Percentiles rank a stretch among this genome's conserved stretches.
phyloP scores from a whole-genome alignment of 2,329 filamentous ascomycete genomes.

The Hirsutella minnesotensis region DNA sequence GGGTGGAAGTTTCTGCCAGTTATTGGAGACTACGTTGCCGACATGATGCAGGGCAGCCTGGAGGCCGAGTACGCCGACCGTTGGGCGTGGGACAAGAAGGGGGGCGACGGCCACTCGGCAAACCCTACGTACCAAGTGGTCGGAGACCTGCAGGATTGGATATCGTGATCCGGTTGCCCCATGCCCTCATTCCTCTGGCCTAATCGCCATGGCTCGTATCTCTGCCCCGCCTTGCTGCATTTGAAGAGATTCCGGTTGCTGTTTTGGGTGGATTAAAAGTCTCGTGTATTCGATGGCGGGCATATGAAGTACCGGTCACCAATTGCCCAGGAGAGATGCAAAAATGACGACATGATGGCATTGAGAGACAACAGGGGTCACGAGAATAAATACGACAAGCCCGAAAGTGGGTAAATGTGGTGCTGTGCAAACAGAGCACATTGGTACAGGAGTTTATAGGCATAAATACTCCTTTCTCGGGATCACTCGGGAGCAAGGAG shows the following conservation, averaged over 20 bases:
- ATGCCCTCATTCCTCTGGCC: too few relatives aligned
- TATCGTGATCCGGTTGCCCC: slow-evolving; percentile 10
- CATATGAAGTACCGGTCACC: background rate
- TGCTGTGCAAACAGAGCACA: slow-evolving; percentile 8
- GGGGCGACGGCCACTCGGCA: slow-evolving; percentile 26
- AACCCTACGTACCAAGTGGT: slow-evolving; percentile 30
- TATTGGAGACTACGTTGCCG: slow-evolving; percentile 46
- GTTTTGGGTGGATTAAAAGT: background rate
- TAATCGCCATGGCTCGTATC: background rate
- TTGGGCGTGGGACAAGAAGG: slow-evolving; percentile 34
- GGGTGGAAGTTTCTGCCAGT: slow-evolving; percentile 54
- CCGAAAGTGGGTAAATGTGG: slow-evolving; percentile 1
- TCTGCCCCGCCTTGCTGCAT: background rate
- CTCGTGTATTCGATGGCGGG: too few relatives aligned
- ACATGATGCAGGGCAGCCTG: slow-evolving; percentile 32
- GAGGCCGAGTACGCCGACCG: slow-evolving; percentile 23
- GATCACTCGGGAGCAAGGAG: too few relatives aligned
- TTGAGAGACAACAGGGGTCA: background rate
- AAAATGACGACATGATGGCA: background rate
- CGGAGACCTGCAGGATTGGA: slow-evolving; percentile 27
- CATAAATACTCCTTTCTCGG: too few relatives aligned
- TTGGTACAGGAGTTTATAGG: slow-evolving; percentile 2
- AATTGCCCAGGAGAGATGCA: background rate
- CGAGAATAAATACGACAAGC: background rate
- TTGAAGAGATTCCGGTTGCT: background rate